A percentile compares a stretch with the other conserved stretches of the same genome.
Conservation (phyloP, 176 grass and related monocot species). For the Tillandsia leiboldiana region DNA sequence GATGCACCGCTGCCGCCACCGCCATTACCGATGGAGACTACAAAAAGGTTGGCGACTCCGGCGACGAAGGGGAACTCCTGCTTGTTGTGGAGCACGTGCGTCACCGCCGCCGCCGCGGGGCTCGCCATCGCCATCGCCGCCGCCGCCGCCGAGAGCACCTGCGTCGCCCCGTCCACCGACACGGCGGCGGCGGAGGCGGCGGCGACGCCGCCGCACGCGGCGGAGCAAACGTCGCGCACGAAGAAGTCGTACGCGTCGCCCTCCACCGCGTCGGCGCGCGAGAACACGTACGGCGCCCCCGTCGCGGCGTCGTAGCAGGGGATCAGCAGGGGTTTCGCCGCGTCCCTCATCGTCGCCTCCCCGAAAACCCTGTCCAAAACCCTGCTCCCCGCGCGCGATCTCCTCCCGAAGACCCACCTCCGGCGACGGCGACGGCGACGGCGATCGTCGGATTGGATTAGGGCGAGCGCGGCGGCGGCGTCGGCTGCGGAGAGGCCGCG, state of each 20-base stretch:
- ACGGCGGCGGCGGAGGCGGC: slow-evolving; percentile 28
- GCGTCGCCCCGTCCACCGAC: slow-evolving; percentile 11
- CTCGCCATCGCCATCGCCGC: background rate
- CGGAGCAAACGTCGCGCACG: slow-evolving; percentile 62
- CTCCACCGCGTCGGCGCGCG: slow-evolving; percentile 86
- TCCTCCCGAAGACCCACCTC: background rate
- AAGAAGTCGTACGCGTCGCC: slow-evolving; percentile 79
- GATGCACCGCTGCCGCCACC: background rate
- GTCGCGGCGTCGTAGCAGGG: slow-evolving; percentile 64
- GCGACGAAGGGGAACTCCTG: slow-evolving; percentile 5
- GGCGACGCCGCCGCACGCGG: slow-evolving; percentile 3
- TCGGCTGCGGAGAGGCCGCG: slow-evolving; percentile 38
- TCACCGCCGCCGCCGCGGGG: background rate
- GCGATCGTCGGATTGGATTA: slow-evolving; percentile 30
- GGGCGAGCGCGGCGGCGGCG: slow-evolving; percentile 32
- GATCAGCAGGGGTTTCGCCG: slow-evolving; percentile 62
- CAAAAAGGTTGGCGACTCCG: background rate
- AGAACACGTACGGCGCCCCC: slow-evolving; percentile 71
- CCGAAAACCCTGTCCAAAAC: slow-evolving; percentile 43
- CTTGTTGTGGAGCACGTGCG: slow-evolving; percentile 3
- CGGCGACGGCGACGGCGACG: background rate
- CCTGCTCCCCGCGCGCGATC: slow-evolving; percentile 18
- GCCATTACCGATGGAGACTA: slow-evolving; percentile 11
- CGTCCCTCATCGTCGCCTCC: slow-evolving; percentile 45
- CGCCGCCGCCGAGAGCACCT: background rate